Percentiles rank a stretch among this genome's conserved stretches.
Evolutionary conservation across 2,329 filamentous ascomycete species (phyloP).

Genomic region (Aspergillus fumigatiaffinis): DNA sequence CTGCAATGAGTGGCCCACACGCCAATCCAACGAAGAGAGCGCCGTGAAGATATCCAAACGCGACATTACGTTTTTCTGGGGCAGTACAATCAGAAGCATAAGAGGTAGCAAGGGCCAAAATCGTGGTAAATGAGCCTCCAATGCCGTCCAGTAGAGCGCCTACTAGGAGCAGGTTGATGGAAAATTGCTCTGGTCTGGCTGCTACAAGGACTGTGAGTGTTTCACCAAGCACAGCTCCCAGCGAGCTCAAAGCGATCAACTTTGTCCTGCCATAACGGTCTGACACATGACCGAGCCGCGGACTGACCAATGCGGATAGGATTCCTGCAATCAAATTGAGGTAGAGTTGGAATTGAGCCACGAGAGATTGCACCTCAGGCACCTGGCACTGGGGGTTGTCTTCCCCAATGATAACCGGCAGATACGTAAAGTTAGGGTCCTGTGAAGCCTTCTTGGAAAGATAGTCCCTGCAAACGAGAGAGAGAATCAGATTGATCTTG

Average conservation of each 20-base stretch:
- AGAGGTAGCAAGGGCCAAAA: slow-evolving; percentile 73
- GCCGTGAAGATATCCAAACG: slow-evolving; percentile 86
- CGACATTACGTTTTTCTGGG: slow-evolving; percentile 72
- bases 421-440: slow-evolving; percentile 58
- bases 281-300: slow-evolving; percentile 77
- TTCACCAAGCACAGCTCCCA: slow-evolving; percentile 72
- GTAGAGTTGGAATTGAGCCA: slow-evolving; percentile 74
- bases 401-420: slow-evolving; percentile 62
- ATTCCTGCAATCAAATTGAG: slow-evolving; percentile 70
- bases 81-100: slow-evolving; percentile 88
- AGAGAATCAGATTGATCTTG: slow-evolving; percentile 79
- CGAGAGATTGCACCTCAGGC: slow-evolving; percentile 71
- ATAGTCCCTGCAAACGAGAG: slow-evolving; percentile 79
- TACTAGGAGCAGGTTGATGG: slow-evolving; percentile 74
- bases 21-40: slow-evolving; percentile 87
- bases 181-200: slow-evolving; percentile 66
- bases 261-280: slow-evolving; percentile 79
- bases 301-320: slow-evolving; percentile 75
- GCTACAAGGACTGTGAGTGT: slow-evolving; percentile 74
- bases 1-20: slow-evolving; percentile 76
- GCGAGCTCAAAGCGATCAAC: slow-evolving; percentile 68
- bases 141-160: slow-evolving; percentile 77
- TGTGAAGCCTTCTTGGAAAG: slow-evolving; percentile 62
- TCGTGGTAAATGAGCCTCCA: slow-evolving; percentile 82
- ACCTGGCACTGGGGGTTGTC: slow-evolving; percentile 77